Conservation (phyloP, 2,329 filamentous ascomycete species). For the Chalara sp. region DNA sequence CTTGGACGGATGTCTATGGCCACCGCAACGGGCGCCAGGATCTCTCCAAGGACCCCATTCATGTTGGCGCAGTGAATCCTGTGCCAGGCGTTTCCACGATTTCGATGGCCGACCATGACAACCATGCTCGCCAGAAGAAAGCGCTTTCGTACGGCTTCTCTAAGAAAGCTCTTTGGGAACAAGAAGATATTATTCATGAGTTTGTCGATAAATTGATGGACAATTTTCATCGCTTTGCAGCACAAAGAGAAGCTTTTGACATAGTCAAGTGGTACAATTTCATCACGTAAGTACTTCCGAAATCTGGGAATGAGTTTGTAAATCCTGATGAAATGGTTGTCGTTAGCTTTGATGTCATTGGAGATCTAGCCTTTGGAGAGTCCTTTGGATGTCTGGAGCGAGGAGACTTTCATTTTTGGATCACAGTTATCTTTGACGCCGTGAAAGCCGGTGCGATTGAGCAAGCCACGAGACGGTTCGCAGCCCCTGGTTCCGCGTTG, state of each 20-base stretch:
- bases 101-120: conserved; percentile 2
- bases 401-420: conserved; percentile 6
- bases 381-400: conserved; percentile 1
- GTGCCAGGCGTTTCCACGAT: conserved; percentile 3
- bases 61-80: conserved; percentile 1
- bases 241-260: not conserved
- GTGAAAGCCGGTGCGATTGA: conserved; percentile 1
- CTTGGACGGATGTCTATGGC: conserved; percentile 6
- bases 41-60: conserved; percentile 4
- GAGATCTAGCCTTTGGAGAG: conserved; percentile 14
- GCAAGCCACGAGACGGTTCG: conserved; percentile 1
- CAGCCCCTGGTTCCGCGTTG: not conserved
- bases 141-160: conserved; percentile 25
- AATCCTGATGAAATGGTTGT: conserved; percentile 31
- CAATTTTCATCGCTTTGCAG: not conserved
- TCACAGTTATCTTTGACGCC: conserved; percentile 2
- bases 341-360: conserved; percentile 31
- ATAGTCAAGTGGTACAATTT: conserved; percentile 20
- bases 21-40: conserved; percentile 1
- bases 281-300: conserved; percentile 16
- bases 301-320: not conserved
- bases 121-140: conserved; percentile 21
- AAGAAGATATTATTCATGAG: conserved; percentile 14
- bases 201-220: not conserved
- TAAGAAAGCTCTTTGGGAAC: conserved; percentile 23